Evolutionary conservation across 129 eudicot genomes (phyloP).

Genomic region (Mikania micrantha): DNA sequence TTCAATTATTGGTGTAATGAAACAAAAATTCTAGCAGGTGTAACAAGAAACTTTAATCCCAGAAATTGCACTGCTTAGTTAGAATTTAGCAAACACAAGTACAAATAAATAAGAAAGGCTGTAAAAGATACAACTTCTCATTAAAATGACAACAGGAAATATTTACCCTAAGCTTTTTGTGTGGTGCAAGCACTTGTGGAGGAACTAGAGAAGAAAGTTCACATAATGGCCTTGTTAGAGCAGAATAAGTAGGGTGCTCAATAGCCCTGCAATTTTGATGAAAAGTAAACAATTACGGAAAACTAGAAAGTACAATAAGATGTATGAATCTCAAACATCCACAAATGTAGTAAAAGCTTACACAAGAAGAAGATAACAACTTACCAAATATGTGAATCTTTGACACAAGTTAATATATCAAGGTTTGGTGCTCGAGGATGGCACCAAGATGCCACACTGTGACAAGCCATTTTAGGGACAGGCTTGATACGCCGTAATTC

Average conservation of each 20-base stretch:
- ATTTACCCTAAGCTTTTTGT: constrained; percentile 83
- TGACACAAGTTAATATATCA: constrained; percentile 94
- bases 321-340: background rate
- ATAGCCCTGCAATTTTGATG: constrained; percentile 69
- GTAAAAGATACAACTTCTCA: constrained; percentile 1
- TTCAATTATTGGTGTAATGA: background rate
- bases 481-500: constrained; percentile 94
- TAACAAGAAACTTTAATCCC: background rate
- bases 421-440: constrained; percentile 99
- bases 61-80: background rate
- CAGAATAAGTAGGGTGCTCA: constrained; percentile 98
- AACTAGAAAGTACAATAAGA: constrained; percentile 14
- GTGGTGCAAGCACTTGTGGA: constrained; percentile 84
- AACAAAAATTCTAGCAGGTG: background rate
- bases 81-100: constrained; percentile 13
- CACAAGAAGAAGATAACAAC: constrained; percentile 12
- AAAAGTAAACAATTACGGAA: background rate
- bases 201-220: constrained; percentile 93
- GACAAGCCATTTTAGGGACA: constrained; percentile 93
- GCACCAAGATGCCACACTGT: constrained; percentile 99
- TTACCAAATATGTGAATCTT: constrained; percentile 97
- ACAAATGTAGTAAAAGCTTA: background rate
- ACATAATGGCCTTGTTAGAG: constrained; percentile 98
- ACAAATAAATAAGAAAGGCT: background rate
- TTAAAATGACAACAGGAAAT: background rate